These are phyloP conservation scores for Solanum pinnatisectum DNA, from an alignment of 257 asterid genomes.

Conservation along the genomic window DNA sequence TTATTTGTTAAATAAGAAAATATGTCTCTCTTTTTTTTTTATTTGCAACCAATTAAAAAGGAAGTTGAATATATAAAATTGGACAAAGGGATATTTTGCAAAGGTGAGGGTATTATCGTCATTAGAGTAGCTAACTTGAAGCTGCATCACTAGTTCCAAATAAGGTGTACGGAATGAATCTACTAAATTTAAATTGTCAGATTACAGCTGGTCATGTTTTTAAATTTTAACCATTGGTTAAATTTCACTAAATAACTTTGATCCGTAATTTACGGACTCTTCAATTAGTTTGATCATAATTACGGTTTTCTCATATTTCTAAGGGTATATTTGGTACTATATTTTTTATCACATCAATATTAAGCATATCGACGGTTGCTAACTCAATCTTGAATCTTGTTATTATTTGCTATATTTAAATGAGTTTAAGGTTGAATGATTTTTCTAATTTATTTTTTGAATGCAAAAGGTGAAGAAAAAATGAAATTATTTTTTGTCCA, in stretches of 20 bases:
- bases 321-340: neutral
- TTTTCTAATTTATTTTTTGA: neutral
- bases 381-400: neutral
- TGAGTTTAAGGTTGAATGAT: neutral
- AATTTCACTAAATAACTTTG: conserved; percentile 11
- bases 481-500: neutral
- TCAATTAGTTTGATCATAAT: neutral
- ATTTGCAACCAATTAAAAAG: neutral
- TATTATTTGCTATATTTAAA: neutral
- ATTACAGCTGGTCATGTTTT: conserved; percentile 5
- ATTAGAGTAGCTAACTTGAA: neutral
- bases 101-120: conserved; percentile 10
- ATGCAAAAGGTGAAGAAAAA: neutral
- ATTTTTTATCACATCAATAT: neutral
- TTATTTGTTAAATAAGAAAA: neutral
- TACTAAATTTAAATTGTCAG: neutral
- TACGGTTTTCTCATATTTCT: neutral
- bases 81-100: neutral
- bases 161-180: conserved; percentile 17
- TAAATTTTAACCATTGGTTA: conserved; percentile 1
- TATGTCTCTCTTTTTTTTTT: neutral
- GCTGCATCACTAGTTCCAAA: conserved; percentile 7
- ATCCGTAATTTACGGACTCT: conserved; percentile 38
- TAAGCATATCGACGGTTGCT: accelerated
- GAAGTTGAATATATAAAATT: neutral